Evolutionary conservation across 2,329 filamentous ascomycete species (phyloP), one percentile per base, ranked within the genome.

Genomic region (Colletotrichum tamarilloi): DNA sequence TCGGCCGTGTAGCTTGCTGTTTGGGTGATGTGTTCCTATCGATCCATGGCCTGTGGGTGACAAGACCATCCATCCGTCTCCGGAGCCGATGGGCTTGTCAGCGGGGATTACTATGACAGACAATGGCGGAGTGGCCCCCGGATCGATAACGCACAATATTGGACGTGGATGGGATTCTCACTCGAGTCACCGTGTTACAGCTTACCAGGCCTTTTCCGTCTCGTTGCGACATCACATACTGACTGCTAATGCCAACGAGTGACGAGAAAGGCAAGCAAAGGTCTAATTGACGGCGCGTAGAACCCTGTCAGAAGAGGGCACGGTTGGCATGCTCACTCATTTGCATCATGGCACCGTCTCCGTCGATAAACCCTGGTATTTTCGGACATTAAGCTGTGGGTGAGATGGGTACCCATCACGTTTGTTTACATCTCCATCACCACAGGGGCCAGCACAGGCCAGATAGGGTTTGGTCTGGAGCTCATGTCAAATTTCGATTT

Each of bases 321-420:
- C 68, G 52, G 72, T 52, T 65, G 68, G 62, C 63, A 74, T 64
- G 68, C 59, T 74, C 38, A 42, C 38, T 68, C 49, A 68, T 72
- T 74, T 74, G 67, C 67, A 70, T 63, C 57, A 67, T 66, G 46
- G 62, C 63, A 26, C 55, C 52, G 59, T 72, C 57, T 74, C 32
- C 52, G 52, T 46, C 68, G 52, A 55, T 52, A 58, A 72, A 72
- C 57, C 72, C 72, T 73, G 72, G 72, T 57, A 74, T 68, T 53
- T 64, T 74, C 72, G 72, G 72, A 68, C 63, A 74, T 74, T 73
- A 74, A 74, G 26, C 42, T 74, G 68, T 73, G 71, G 71, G 56
- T 62, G 71, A 66, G 30, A 74, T 72, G 72, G 68, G 63, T 68
- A 73, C 62, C 62, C 49, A 46, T 66, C 68, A 57, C 68, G 42